phyloP scores from a whole-genome alignment of 306 rosid genomes.

The Medicago lupulina region DNA sequence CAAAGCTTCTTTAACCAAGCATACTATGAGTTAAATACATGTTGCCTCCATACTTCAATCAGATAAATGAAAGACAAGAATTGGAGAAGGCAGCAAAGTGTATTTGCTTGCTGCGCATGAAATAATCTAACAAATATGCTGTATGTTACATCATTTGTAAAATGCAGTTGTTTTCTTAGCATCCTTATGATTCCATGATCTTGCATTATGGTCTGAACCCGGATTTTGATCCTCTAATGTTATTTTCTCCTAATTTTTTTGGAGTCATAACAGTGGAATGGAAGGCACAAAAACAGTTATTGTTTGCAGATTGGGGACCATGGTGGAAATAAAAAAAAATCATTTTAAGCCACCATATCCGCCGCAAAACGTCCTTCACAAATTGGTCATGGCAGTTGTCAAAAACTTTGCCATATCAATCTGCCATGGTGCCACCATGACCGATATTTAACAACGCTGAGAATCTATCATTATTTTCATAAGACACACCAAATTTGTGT shows the following conservation, averaged over 20 bases:
- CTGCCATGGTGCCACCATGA: neutral
- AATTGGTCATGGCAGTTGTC: neutral
- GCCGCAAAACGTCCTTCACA: neutral
- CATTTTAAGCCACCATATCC: neutral
- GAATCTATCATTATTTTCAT: neutral
- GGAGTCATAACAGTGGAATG: neutral
- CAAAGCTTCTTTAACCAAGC: slow-evolving; percentile 14
- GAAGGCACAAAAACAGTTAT: neutral
- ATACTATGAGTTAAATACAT: slow-evolving; percentile 17
- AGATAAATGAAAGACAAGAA: neutral
- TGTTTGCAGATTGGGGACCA: neutral
- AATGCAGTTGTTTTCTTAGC: neutral
- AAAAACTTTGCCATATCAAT: neutral
- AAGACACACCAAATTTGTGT: neutral
- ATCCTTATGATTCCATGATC: slow-evolving; percentile 8
- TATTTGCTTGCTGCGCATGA: neutral
- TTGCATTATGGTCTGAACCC: slow-evolving; percentile 12
- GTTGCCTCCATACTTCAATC: neutral
- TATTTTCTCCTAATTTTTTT: neutral
- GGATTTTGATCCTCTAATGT: neutral
- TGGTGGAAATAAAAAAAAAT: neutral
- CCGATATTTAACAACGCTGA: neutral
- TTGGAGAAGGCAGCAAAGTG: neutral
- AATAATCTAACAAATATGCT: neutral
- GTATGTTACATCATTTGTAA: neutral